Evolutionary conservation across 2,329 filamentous ascomycete genomes (phyloP), one percentile per base, ranked within the genome.

Genomic region (Trichoderma sp.): DNA sequence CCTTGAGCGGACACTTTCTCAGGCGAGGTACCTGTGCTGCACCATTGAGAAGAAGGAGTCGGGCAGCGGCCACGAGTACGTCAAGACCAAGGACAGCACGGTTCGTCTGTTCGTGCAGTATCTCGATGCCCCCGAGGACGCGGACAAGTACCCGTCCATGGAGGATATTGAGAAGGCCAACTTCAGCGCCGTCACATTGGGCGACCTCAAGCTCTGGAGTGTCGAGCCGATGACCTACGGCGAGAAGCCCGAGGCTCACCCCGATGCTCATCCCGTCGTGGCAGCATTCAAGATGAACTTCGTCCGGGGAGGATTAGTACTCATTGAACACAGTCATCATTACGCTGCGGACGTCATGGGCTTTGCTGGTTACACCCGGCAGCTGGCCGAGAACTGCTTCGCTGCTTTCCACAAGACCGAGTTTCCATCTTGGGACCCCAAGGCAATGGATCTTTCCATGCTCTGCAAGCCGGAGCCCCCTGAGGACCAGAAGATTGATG

Each of bases 251-350:
- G 52, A 64, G 19, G 52, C 52, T 1, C n/a, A 47, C 5, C 39
- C 34, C 2, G 21, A 30, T 3, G 43, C 21, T 5, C 10, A 4
- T 1, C 62, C 62, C 1, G 19, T 12, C 24, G 62, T 60, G 1
- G 3, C 62, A 3, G 62, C 50, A 2, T 64, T 64, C 45, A 59
- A 64, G 34, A 39, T 61, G 24, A 64, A 59, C 55, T 64, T 64
- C 30, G 44, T 64, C 0, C 4, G 54, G 1, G 63, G 56, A 0
- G 63, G 63, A 4, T 3, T 64, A 30, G 30, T 64, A 7, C 5
- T 64, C 7, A 60, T 43, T 15, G 45, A 52, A 30, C 45, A 59
- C 15, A 30, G 44, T 7, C 63, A 64, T 2, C 55, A 64, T 54
- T 64, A 59, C 45, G 43, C 55, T 0, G 52, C 44, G 17, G 63